Evolutionary conservation across 768 basidiomycete species (phyloP).

Genomic region (Trametes punicea): DNA sequence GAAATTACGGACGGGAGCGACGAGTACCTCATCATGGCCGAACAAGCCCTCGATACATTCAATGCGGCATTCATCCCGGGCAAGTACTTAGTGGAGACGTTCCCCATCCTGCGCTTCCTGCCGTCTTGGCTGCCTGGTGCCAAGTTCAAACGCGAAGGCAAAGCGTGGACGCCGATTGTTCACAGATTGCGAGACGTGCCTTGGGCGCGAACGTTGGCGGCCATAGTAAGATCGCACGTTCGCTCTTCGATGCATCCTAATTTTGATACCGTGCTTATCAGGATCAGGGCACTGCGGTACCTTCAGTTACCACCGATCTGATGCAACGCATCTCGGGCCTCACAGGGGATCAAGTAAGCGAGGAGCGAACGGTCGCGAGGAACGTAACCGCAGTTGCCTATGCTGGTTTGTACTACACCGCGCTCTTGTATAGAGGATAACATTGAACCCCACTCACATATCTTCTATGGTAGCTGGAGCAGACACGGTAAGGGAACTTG

Average conservation of each 20-base stretch:
- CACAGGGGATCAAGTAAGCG: not conserved
- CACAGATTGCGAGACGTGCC: conserved; percentile 3
- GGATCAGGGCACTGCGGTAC: not conserved
- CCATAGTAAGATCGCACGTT: not conserved
- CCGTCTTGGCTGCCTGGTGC: not conserved
- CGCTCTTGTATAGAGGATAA: not conserved
- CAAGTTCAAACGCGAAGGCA: not conserved
- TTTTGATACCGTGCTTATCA: not conserved
- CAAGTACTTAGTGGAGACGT: conserved; percentile 41
- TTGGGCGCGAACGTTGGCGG: not conserved
- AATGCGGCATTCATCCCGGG: conserved; percentile 36
- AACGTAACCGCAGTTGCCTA: conserved; percentile 4
- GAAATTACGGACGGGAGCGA: conserved; percentile 36
- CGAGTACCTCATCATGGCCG: conserved; percentile 39
- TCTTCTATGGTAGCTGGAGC: not conserved
- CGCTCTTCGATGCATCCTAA: not conserved
- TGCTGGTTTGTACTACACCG: not conserved
- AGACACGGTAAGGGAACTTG: not conserved
- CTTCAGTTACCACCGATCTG: not conserved
- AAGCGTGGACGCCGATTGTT: not conserved
- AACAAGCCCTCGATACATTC: conserved; percentile 34
- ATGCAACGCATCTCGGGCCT: not conserved
- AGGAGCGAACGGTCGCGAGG: not conserved
- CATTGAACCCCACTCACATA: not conserved
- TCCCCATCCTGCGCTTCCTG: conserved; percentile 22